Conservation (phyloP, 2,329 filamentous ascomycete genomes). For the Ophiognomonia clavigignenti-juglandacearum region DNA sequence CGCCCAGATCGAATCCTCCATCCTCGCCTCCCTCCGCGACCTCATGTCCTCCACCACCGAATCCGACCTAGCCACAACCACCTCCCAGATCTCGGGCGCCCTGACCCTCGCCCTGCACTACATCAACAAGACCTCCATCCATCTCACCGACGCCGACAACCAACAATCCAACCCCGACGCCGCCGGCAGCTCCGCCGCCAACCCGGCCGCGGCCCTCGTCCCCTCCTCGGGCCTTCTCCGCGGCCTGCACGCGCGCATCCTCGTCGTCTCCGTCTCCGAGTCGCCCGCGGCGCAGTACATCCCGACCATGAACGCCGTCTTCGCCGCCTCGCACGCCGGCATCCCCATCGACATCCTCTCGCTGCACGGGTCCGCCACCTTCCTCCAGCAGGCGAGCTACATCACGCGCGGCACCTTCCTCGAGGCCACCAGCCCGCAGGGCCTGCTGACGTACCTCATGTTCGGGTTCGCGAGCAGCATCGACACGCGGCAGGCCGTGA, state of each 20-base stretch:
- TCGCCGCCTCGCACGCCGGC: slow-evolving; percentile 81
- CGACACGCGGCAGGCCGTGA: slow-evolving; percentile 47
- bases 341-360: slow-evolving; percentile 93
- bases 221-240: slow-evolving; percentile 29
- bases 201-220: slow-evolving; percentile 27
- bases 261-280: slow-evolving; percentile 85
- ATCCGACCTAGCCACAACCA: slow-evolving; percentile 63
- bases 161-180: slow-evolving; percentile 25
- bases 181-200: slow-evolving; percentile 24
- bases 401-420: slow-evolving; percentile 57
- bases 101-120: slow-evolving; percentile 84
- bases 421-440: slow-evolving; percentile 52
- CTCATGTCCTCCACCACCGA: slow-evolving; percentile 67
- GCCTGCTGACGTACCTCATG: slow-evolving; percentile 89
- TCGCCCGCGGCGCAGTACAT: slow-evolving; percentile 89
- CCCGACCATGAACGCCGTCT: slow-evolving; percentile 96
- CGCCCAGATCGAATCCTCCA: slow-evolving; percentile 75
- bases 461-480: slow-evolving; percentile 71
- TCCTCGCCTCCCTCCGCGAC: slow-evolving; percentile 68
- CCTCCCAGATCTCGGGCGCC: slow-evolving; percentile 85
- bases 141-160: slow-evolving; percentile 54
- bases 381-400: slow-evolving; percentile 82
- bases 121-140: slow-evolving; percentile 76
- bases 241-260: slow-evolving; percentile 72
- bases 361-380: slow-evolving; percentile 78